Base-by-base conservation (phyloP, 164 flowering plant species). In the Santalum album region DNA sequence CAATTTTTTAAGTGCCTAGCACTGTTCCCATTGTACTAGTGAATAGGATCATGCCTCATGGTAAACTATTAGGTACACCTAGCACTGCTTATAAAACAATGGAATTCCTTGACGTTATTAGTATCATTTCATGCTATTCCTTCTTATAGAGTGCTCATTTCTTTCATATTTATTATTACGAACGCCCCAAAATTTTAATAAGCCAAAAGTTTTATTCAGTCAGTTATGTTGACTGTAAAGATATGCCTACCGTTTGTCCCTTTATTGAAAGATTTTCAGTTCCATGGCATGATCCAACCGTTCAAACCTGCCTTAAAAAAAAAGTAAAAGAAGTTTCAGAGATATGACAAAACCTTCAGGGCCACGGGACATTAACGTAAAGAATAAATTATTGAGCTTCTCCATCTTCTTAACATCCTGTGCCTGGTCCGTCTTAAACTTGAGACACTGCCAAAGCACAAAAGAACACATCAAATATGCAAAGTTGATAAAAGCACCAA, bases 361-460 rank as follows among this genome's bases (percentile, higher is more conserved):
- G 49, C 96, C 99, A 51, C 88, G 80, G 40, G 94, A 76, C 96
- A 89, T 92, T 66, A 92, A 67, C 40, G 89, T 71, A 51, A 92
- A 92, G 74, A 92, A 89, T 55, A 89, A 75, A 57, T 87, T 89
- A 63, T 89, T 92, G 40, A 92, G 81, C 68, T 87, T 89, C 77
- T 92, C 99, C 95, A 92, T 89, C 80, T 87, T 92, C 76, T 82
- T 92, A 12, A 87, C 95, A 65, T 92, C 99, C 58, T 92, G 99
- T 46, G 96, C 95, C 59, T 92, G 96, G 69, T 92, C 96, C 7
- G 99, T 83, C 75, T 92, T 92, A 54, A 77, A 92, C 71, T 92
- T 92, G 26, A 88, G 76, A 65, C 98, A 86, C 98, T 92, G 75
- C 17, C 39, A 62, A 38, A 67, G 53, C 3, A 29, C 51, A 56